phyloP scores from a whole-genome alignment of 1,284 basidiomycete genomes.

The Ceratobasidium sp. region DNA sequence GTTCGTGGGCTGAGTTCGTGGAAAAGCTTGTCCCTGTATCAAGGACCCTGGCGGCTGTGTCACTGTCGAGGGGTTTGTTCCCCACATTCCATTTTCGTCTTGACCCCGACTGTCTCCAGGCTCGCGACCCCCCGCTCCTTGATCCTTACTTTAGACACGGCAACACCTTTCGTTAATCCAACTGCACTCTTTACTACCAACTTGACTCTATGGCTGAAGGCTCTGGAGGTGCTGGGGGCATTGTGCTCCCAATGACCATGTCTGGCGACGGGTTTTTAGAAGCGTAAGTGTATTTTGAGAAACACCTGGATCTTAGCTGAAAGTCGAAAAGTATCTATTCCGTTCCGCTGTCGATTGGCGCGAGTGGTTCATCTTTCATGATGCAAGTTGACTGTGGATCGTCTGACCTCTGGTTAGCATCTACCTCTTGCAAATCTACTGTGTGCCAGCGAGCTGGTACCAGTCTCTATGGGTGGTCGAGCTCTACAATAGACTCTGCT shows the following conservation, averaged over 20 bases:
- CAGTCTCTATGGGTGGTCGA: constrained; percentile 29
- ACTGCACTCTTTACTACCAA: not conserved
- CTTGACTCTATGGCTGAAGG: constrained; percentile 34
- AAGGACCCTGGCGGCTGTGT: constrained; percentile 29
- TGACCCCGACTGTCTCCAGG: constrained; percentile 29
- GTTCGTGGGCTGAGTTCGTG: not conserved
- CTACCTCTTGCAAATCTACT: constrained; percentile 22
- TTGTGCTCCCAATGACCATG: constrained; percentile 41
- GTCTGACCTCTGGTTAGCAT: constrained; percentile 37
- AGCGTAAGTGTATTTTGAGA: constrained; percentile 10
- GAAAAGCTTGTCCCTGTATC: not conserved
- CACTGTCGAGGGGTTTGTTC: constrained; percentile 6
- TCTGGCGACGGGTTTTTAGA: constrained; percentile 39
- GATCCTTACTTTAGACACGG: not conserved
- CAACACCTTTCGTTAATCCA: not conserved
- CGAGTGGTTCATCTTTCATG: constrained; percentile 17
- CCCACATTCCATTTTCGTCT: constrained; percentile 7
- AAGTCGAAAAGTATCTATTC: constrained; percentile 26
- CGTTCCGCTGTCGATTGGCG: constrained; percentile 5
- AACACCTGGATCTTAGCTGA: not conserved
- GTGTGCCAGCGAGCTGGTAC: constrained; percentile 32
- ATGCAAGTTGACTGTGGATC: constrained; percentile 41
- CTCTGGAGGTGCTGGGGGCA: constrained; percentile 30
- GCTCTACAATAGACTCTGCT: constrained; percentile 28
- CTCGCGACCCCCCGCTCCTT: constrained; percentile 11